Evolutionary conservation across 1,139 yeast species (phyloP).

Genomic region (Candida pseudocylindracea): DNA sequence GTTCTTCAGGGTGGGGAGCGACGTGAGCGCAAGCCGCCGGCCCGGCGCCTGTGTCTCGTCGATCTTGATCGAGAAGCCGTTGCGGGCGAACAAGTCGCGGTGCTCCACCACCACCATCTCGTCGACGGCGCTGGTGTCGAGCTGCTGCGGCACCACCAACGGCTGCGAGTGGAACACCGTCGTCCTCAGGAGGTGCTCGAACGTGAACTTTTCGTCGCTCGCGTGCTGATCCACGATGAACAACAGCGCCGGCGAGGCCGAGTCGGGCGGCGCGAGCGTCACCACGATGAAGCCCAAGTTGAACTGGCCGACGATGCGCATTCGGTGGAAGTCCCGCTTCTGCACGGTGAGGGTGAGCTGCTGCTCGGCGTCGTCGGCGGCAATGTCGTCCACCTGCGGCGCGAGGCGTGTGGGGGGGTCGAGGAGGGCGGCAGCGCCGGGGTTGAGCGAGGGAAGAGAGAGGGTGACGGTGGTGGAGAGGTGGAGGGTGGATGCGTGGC

Average conservation of each 20-base stretch:
- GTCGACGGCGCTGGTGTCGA: slow-evolving; percentile 60
- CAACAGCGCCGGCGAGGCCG: slow-evolving; percentile 16
- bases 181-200: slow-evolving; percentile 34
- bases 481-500: neutral
- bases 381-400: slow-evolving; percentile 2
- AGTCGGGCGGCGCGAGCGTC: slow-evolving; percentile 7
- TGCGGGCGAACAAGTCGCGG: slow-evolving; percentile 28
- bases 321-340: slow-evolving; percentile 40
- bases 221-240: slow-evolving; percentile 96
- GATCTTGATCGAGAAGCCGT: slow-evolving; percentile 42
- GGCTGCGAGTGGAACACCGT: slow-evolving; percentile 20
- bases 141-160: slow-evolving; percentile 36
- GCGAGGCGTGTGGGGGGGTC: neutral
- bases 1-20: slow-evolving; percentile 57
- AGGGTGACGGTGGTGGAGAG: neutral
- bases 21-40: slow-evolving; percentile 23
- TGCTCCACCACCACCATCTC: slow-evolving; percentile 48
- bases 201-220: slow-evolving; percentile 83
- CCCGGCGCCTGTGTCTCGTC: slow-evolving; percentile 24
- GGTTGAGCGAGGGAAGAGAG: neutral
- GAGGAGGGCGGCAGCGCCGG: neutral
- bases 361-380: neutral
- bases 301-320: slow-evolving; percentile 81
- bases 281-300: slow-evolving; percentile 79
- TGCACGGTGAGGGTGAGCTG: slow-evolving; percentile 10